Conservation (phyloP, 495 filamentous ascomycete genomes). For the Stereocaulon alpinum region DNA sequence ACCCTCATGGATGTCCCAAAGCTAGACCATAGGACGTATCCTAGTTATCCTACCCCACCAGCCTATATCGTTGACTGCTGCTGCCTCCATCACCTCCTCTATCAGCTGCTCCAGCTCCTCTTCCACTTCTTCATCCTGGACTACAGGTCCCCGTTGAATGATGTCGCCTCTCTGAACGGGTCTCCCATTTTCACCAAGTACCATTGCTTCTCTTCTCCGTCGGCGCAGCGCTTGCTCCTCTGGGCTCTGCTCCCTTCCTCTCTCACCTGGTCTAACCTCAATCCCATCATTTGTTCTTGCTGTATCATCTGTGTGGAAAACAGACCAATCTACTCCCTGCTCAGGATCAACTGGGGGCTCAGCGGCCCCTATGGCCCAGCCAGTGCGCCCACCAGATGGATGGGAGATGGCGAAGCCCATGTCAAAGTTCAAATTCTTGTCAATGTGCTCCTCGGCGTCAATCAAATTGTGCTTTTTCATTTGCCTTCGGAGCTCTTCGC, state of each 20-base stretch:
- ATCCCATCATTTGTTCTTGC: neutral
- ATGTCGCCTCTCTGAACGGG: conserved; percentile 42
- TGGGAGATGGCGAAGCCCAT: no score
- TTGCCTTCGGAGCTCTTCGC: conserved; percentile 32
- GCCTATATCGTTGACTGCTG: neutral
- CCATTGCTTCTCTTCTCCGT: conserved; percentile 45
- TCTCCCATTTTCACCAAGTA: conserved; percentile 40
- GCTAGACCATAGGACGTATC: conserved; percentile 9
- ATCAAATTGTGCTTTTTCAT: conserved; percentile 34
- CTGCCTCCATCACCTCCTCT: neutral
- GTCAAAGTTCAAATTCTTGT: conserved; percentile 3
- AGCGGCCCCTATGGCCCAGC: neutral
- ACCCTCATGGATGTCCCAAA: neutral
- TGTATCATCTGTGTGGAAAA: neutral
- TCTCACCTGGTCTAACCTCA: neutral
- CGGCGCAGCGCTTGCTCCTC: conserved; percentile 42
- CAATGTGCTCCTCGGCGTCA: conserved; percentile 18
- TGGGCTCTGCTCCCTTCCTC: conserved; percentile 33
- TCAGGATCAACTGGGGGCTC: neutral
- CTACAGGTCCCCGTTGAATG: conserved; percentile 31
- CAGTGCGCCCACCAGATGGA: neutral
- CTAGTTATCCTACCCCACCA: conserved; percentile 12
- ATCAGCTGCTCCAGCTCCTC: conserved; percentile 13
- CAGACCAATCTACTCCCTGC: neutral
- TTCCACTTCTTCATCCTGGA: conserved; percentile 9